phyloP scores from a whole-genome alignment of 495 filamentous ascomycete species.

The Lasiosphaeria hispida region DNA sequence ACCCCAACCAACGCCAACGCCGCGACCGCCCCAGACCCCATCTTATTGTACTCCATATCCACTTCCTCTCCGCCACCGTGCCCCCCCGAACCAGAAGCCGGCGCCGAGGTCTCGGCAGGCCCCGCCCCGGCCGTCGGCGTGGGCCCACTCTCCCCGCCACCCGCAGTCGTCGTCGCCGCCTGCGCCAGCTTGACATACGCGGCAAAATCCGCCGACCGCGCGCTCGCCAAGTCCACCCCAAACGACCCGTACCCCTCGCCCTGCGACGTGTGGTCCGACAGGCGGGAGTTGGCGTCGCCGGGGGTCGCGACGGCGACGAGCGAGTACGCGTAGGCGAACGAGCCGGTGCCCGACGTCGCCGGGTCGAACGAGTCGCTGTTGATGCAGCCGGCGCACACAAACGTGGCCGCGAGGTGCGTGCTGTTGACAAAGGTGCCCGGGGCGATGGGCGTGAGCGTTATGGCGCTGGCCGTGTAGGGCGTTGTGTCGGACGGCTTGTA shows the following conservation, averaged over 20 bases:
- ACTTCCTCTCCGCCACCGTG: not conserved
- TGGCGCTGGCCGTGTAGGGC: slow-evolving; percentile 10
- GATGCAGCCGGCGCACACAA: slow-evolving; percentile 28
- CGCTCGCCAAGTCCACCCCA: slow-evolving; percentile 24
- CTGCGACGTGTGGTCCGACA: slow-evolving; percentile 17
- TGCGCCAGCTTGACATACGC: slow-evolving; percentile 22
- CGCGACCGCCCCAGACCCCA: not conserved
- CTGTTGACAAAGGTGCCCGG: slow-evolving; percentile 24
- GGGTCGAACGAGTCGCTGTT: slow-evolving; percentile 20
- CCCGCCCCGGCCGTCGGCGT: not conserved
- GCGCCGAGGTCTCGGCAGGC: not conserved
- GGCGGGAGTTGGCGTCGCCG: slow-evolving; percentile 10
- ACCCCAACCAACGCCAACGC: slow-evolving; percentile 5
- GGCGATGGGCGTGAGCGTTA: slow-evolving; percentile 17
- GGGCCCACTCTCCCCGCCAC: not conserved
- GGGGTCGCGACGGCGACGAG: slow-evolving; percentile 9
- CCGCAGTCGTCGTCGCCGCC: not conserved
- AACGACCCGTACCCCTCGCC: slow-evolving; percentile 28
- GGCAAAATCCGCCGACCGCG: slow-evolving; percentile 28
- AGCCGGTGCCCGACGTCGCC: not conserved
- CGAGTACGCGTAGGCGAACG: slow-evolving; percentile 24
- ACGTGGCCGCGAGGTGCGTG: slow-evolving; percentile 26
- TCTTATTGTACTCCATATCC: not conserved
- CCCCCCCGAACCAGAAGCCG: not conserved
- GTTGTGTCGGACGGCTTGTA: slow-evolving; percentile 10